Percentiles rank a stretch among this genome's conserved stretches.
Conservation (phyloP, 805 yeast species). For the Saccharomycopsis malanga region DNA sequence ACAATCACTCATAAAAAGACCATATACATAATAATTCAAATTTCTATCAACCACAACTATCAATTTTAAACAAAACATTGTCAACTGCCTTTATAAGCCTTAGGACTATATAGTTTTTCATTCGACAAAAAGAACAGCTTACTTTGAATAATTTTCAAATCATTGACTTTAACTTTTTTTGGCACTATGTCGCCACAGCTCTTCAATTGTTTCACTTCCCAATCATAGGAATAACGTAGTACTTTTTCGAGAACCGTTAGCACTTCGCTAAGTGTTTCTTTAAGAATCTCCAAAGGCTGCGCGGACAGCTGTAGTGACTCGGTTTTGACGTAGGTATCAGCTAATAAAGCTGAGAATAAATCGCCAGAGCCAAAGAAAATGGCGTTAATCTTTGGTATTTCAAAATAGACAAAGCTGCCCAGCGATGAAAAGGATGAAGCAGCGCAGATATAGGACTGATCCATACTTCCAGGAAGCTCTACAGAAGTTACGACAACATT, state of each 20-base stretch:
- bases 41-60: too few relatives aligned
- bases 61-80: too few relatives aligned
- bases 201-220: constrained; percentile 15
- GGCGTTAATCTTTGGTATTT: constrained; percentile 47
- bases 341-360: constrained; percentile 54
- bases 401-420: constrained; percentile 28
- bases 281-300: constrained; percentile 24
- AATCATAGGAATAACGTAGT: constrained; percentile 33
- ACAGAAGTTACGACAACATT: constrained; percentile 58
- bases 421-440: constrained; percentile 12
- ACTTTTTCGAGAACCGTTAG: constrained; percentile 37
- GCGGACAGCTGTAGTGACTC: constrained; percentile 14
- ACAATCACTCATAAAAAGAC: too few relatives aligned
- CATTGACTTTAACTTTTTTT: constrained; percentile 8
- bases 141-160: constrained; percentile 12
- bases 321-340: constrained; percentile 39
- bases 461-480: constrained; percentile 25
- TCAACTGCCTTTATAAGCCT: too few relatives aligned
- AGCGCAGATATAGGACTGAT: constrained; percentile 38
- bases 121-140: constrained; percentile 8
- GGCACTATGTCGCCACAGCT: neutral
- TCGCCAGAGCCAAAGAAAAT: constrained; percentile 73
- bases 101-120: too few relatives aligned
- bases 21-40: too few relatives aligned
- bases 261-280: constrained; percentile 34